Percentiles rank a stretch among this genome's conserved stretches.
phyloP scores from a whole-genome alignment of 192 early-diverging fungal genomes.

The Globomyces pollinis-pini region DNA sequence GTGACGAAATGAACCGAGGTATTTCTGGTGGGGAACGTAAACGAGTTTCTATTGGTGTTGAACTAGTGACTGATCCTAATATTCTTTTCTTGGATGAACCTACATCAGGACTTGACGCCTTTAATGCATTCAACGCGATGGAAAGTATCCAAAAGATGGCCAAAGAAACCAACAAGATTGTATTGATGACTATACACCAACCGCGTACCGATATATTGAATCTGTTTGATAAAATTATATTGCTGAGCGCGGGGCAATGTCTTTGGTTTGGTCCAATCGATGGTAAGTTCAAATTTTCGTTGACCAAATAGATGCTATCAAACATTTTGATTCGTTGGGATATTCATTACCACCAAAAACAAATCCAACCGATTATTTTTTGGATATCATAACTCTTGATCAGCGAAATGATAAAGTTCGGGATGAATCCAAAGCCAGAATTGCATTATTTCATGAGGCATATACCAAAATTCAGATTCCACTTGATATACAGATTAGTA shows the following conservation, averaged over 20 bases:
- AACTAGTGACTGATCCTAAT: slow-evolving; percentile 42
- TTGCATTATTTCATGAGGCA: slow-evolving; percentile 20
- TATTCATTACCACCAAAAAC: slow-evolving; percentile 29
- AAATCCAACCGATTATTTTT: slow-evolving; percentile 35
- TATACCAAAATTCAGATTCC: slow-evolving; percentile 3
- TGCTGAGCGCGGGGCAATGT: slow-evolving; percentile 29
- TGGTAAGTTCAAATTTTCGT: not conserved
- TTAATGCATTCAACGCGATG: slow-evolving; percentile 58
- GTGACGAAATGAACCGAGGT: slow-evolving; percentile 39
- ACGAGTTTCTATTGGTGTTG: slow-evolving; percentile 48
- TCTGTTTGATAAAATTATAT: slow-evolving; percentile 50
- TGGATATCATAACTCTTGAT: slow-evolving; percentile 23
- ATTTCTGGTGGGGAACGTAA: slow-evolving; percentile 53
- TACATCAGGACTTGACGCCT: slow-evolving; percentile 72
- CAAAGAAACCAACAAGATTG: slow-evolving; percentile 13
- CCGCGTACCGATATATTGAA: slow-evolving; percentile 45
- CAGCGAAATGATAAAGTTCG: slow-evolving; percentile 10
- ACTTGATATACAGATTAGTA: too few relatives aligned
- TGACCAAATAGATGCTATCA: slow-evolving; percentile 19
- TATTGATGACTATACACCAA: slow-evolving; percentile 33
- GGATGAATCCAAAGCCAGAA: slow-evolving; percentile 7
- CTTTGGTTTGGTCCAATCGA: slow-evolving; percentile 25
- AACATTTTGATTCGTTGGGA: slow-evolving; percentile 32
- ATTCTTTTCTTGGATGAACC: slow-evolving; percentile 77
- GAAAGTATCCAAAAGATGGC: slow-evolving; percentile 44